Evolutionary conservation across 208 protist genomes (phyloP).

Genomic region (Trypanosoma melophagium): DNA sequence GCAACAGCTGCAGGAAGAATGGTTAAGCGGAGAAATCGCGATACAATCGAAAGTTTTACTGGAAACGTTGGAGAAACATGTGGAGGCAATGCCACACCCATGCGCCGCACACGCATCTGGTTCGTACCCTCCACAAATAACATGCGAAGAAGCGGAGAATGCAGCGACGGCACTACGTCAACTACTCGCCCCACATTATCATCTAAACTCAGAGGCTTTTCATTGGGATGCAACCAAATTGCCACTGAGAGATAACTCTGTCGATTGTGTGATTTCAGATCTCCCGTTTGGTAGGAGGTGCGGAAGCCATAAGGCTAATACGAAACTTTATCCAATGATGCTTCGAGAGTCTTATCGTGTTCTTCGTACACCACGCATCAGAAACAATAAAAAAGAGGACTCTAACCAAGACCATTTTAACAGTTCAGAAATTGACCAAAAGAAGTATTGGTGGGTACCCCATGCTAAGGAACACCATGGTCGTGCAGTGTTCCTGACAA

Average conservation of each 20-base stretch:
- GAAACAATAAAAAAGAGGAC: too few species aligned
- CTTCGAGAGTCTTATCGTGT: slow-evolving; percentile 51
- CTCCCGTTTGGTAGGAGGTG: slow-evolving; percentile 69
- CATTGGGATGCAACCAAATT: slow-evolving; percentile 38
- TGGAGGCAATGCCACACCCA: neutral
- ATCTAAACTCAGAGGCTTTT: slow-evolving; percentile 7
- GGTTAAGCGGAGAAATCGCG: neutral
- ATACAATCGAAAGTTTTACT: neutral
- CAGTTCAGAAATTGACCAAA: neutral
- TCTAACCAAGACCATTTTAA: too few species aligned
- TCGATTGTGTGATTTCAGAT: slow-evolving; percentile 65
- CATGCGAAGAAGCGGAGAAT: neutral
- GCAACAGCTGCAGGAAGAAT: too few species aligned
- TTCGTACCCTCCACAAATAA: neutral
- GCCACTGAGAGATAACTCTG: slow-evolving; percentile 32
- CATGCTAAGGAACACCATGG: slow-evolving; percentile 13
- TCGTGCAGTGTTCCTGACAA: slow-evolving; percentile 56
- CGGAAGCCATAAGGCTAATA: slow-evolving; percentile 51
- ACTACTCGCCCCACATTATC: neutral
- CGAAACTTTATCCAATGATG: slow-evolving; percentile 44
- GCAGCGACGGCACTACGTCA: neutral
- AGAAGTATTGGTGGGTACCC: neutral
- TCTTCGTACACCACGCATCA: slow-evolving; percentile 14
- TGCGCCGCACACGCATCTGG: neutral
- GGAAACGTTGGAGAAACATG: neutral